Evolutionary conservation across 768 basidiomycete species (phyloP).

Genomic region (Agrocybe chaxingu): DNA sequence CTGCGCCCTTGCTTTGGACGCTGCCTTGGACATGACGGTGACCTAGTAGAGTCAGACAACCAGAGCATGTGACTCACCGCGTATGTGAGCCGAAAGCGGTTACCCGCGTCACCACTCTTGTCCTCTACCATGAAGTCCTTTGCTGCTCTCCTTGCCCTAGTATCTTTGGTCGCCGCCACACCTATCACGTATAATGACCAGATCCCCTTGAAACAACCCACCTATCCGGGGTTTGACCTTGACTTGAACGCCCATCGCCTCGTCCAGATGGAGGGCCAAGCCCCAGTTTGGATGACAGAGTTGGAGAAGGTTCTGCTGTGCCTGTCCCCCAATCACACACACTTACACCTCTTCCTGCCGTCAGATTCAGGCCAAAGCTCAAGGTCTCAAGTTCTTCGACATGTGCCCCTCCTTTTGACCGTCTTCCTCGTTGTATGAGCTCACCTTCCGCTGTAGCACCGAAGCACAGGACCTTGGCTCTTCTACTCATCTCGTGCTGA

Average conservation of each 20-base stretch:
- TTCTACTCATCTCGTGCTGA: conserved; percentile 32
- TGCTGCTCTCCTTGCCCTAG: conserved; percentile 39
- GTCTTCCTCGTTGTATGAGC: neutral
- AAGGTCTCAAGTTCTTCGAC: conserved; percentile 84
- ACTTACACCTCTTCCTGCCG: conserved; percentile 9
- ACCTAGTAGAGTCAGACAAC: conserved; percentile 1
- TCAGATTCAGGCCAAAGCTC: conserved; percentile 75
- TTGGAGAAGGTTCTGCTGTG: conserved; percentile 67
- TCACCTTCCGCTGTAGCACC: conserved; percentile 44
- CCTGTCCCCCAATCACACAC: neutral
- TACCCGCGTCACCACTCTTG: neutral
- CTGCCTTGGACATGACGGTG: conserved; percentile 63
- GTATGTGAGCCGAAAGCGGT: neutral
- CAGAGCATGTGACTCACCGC: neutral
- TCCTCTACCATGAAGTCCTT: conserved; percentile 46
- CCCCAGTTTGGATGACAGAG: conserved; percentile 82
- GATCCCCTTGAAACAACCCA: conserved; percentile 31
- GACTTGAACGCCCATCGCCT: conserved; percentile 72
- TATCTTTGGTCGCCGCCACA: conserved; percentile 38
- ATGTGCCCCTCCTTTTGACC: conserved; percentile 46
- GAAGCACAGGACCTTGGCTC: conserved; percentile 64
- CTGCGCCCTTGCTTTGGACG: conserved; percentile 61
- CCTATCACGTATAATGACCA: conserved; percentile 37
- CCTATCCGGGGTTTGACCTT: conserved; percentile 61
- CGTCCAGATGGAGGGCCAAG: conserved; percentile 69